Evolutionary conservation across 257 asterid genomes (phyloP), one percentile per base, ranked within the genome.

Genomic region (Solanum paucissectum): DNA sequence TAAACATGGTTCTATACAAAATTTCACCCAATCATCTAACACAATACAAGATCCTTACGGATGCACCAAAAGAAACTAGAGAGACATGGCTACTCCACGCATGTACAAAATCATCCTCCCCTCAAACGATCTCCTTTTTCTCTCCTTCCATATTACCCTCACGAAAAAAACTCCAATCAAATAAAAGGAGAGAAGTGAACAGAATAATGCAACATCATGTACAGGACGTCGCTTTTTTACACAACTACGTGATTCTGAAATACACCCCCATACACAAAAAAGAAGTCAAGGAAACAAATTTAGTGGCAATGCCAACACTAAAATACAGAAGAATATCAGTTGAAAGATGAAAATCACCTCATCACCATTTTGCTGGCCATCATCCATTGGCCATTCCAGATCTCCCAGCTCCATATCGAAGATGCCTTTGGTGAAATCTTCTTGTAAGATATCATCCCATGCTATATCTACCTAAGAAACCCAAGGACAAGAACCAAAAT

Each of bases 371-470:
- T 89, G 91, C n/a, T 90, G 93, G 87, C 68, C 86, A 83, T 91
- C 87, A 91, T 94, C 92, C 12, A 58, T 91, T 25, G 91, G 92
- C 33, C 91, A 93, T 88, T 95, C 97, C 69, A 94, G 92, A 88
- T 95, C 98, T 89, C 94, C 99, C 86, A 97, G 92, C 93, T 96
- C 98, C 94, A 95, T 93, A 84, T 96, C 98, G 81, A 95, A 96
- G 68, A 74, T 74, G 52, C 83, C 52, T 86, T 92, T 93, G n/a
- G 89, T 91, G 89, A 93, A 97, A 91, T 96, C 96, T 86, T 95
- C 98, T 73, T 90, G 95, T 88, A 93, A 38, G 92, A 95, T 96
- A 12, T 94, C 98, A 88, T 94, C 95, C 98, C 98, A 96, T 21
- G 94, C 83, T 88, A 97, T 92, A 86, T 94, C 95, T 91, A 96